phyloP scores from a whole-genome alignment of 2,329 filamentous ascomycete genomes.

The Cryoendolithus antarcticus region DNA sequence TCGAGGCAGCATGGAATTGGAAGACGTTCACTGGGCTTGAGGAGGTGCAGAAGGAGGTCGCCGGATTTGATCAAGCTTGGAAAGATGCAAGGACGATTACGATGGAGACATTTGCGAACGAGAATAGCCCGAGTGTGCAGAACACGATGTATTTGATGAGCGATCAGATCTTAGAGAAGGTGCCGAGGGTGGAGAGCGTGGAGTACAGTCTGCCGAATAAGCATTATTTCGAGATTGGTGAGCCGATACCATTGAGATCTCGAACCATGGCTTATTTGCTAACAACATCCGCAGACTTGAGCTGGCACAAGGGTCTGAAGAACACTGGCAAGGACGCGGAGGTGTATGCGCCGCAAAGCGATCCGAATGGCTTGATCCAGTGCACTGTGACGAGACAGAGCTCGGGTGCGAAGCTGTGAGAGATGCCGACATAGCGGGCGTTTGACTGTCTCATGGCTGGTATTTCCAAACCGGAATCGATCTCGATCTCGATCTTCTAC shows the following conservation, averaged over 20 bases:
- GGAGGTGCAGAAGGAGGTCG: conserved; percentile 52
- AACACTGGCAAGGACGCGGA: conserved; percentile 94
- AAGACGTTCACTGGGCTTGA: conserved; percentile 52
- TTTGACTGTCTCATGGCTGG: not conserved
- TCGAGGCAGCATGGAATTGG: conserved; percentile 83
- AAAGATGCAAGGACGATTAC: conserved; percentile 68
- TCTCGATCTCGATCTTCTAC: no score
- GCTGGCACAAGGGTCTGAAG: conserved; percentile 90
- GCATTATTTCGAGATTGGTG: conserved; percentile 94
- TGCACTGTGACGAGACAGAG: conserved; percentile 64
- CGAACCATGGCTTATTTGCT: no score
- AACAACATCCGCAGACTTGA: conserved; percentile 51
- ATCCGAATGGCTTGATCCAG: conserved; percentile 90
- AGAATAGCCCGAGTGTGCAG: conserved; percentile 87
- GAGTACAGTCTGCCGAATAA: conserved; percentile 89
- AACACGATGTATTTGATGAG: conserved; percentile 99
- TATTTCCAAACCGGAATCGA: no score
- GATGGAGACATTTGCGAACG: conserved; percentile 80
- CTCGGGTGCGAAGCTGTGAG: conserved; percentile 3
- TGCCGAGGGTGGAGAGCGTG: conserved; percentile 58
- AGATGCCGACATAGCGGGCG: no score
- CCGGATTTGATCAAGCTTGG: conserved; percentile 69
- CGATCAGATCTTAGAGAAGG: conserved; percentile 66
- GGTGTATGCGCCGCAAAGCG: conserved; percentile 84
- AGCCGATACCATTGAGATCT: conserved; percentile 23